phyloP scores from a whole-genome alignment of 108 stramenopile species.

The Epipyxis sp. region DNA sequence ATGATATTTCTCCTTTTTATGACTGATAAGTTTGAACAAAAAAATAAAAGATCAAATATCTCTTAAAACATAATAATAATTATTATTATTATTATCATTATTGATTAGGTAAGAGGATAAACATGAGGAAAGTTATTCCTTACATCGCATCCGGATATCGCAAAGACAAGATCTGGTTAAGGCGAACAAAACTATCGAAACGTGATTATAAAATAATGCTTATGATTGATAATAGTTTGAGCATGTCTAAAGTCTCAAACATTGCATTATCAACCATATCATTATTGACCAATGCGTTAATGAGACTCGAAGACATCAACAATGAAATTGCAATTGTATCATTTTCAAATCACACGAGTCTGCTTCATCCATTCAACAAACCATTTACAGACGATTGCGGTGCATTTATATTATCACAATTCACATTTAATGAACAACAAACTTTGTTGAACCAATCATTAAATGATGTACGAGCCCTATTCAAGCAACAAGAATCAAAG shows the following conservation, averaged over 20 bases:
- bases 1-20: no score
- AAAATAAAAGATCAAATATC: no score
- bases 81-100: no score
- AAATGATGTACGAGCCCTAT: constrained; percentile 68
- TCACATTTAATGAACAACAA: constrained; percentile 66
- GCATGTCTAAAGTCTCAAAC: constrained; percentile 88
- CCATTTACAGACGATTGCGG: constrained; percentile 84
- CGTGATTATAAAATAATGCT: constrained; percentile 89
- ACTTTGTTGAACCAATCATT: constrained; percentile 83
- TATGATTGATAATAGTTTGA: constrained; percentile 93
- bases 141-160: constrained; percentile 97
- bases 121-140: constrained; percentile 96
- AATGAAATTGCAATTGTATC: constrained; percentile 88
- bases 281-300: constrained; percentile 81
- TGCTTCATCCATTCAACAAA: constrained; percentile 79
- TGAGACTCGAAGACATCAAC: constrained; percentile 88
- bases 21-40: no score
- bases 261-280: constrained; percentile 83
- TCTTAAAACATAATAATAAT: no score
- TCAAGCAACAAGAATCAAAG: constrained; percentile 56
- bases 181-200: constrained; percentile 95
- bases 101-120: constrained; percentile 97
- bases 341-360: constrained; percentile 79
- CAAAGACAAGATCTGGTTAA: constrained; percentile 99
- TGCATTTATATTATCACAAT: constrained; percentile 66